Conservation (phyloP, 2,329 filamentous ascomycete genomes). For the Colletotrichum tropicicola region DNA sequence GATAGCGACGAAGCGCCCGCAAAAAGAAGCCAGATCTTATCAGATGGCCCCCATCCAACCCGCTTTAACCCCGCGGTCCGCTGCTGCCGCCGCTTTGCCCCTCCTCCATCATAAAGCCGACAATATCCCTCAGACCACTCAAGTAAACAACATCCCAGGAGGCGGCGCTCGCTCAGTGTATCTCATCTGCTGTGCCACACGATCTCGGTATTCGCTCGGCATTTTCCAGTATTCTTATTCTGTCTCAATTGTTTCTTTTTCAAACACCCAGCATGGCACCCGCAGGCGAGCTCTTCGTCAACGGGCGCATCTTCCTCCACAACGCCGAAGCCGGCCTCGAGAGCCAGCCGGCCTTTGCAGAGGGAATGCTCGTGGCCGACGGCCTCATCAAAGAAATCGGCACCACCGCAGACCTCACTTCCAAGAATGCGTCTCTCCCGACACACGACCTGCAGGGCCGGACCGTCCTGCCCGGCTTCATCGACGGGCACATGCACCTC, state of each 20-base stretch:
- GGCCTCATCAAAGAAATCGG: conserved; percentile 30
- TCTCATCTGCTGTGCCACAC: neutral
- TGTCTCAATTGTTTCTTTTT: neutral
- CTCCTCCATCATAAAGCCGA: neutral
- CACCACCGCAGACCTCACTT: neutral
- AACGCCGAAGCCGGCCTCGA: conserved; percentile 20
- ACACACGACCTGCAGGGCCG: conserved; percentile 37
- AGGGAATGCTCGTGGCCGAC: conserved; percentile 30
- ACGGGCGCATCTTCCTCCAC: conserved; percentile 31
- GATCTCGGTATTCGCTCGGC: neutral
- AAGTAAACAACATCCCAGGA: too few relatives aligned
- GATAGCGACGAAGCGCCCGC: neutral
- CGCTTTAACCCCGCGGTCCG: conserved; percentile 25
- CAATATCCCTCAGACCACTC: conserved; percentile 4
- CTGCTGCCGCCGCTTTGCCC: neutral
- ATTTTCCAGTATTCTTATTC: neutral
- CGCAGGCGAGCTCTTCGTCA: conserved; percentile 27
- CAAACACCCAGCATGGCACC: neutral
- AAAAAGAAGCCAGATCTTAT: conserved; percentile 11
- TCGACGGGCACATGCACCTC: conserved; percentile 67
- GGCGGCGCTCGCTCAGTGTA: too few relatives aligned
- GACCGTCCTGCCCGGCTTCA: conserved; percentile 62
- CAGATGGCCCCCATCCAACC: conserved; percentile 13
- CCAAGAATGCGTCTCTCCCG: neutral
- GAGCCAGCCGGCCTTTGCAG: conserved; percentile 29